These are phyloP conservation scores for Fusarium sp. DNA, from an alignment of 2,329 filamentous ascomycete genomes.

Conservation along the genomic window DNA sequence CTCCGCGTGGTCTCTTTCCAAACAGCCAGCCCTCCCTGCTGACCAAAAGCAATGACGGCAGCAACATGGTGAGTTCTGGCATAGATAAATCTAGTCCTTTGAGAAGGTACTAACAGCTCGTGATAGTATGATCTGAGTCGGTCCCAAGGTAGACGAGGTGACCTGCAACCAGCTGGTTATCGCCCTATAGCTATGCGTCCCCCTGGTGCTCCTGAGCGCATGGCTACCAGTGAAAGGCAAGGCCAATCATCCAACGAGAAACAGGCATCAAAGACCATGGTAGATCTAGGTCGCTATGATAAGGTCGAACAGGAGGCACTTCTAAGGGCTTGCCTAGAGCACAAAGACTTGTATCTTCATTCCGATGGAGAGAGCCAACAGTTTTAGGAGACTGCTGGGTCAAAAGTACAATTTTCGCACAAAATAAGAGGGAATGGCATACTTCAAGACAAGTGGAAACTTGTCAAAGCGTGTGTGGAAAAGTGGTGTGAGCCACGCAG, in stretches of 20 bases:
- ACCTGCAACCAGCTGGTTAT: not conserved
- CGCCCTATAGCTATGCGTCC: not conserved
- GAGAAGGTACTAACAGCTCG: conserved; percentile 2
- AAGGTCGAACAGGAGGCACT: not conserved
- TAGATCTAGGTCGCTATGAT: not conserved
- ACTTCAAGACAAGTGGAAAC: accelerated
- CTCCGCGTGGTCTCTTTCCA: not conserved
- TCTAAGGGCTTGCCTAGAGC: not conserved
- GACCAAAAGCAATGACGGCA: not conserved
- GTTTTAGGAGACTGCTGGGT: not conserved
- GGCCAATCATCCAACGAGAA: accelerated
- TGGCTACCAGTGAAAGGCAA: accelerated
- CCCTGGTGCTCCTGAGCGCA: accelerated
- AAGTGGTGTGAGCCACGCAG: not conserved
- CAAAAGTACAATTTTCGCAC: accelerated
- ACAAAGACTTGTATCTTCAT: not conserved
- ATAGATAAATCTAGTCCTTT: not conserved
- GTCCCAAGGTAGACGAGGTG: conserved; percentile 7
- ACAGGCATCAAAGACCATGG: not conserved
- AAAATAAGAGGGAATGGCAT: accelerated
- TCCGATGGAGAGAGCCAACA: not conserved
- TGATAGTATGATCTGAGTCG: not conserved
- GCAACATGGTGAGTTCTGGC: not conserved
- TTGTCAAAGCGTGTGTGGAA: accelerated
- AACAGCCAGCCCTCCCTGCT: no score